Base-by-base conservation (phyloP, 2,329 filamentous ascomycete species). In the Corinectria fuckeliana region DNA sequence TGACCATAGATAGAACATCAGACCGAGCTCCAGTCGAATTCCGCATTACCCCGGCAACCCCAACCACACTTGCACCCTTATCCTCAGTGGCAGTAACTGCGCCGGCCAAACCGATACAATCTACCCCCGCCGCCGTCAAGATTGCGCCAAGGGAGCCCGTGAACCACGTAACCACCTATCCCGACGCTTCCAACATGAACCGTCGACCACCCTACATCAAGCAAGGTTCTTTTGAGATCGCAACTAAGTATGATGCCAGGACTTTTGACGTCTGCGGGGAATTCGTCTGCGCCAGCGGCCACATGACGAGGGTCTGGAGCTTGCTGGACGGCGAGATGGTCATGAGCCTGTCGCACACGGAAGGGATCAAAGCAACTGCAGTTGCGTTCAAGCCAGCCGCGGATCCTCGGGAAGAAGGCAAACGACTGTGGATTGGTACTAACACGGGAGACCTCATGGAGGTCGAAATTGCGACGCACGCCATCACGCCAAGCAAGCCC, bases 381-480 rank as follows among this genome's bases (percentile, higher is more conserved):
- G 80, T 97, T 5, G 85, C 87, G 0, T 99, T 99, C 77, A 96
- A 96, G 72, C 93, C 94, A 3, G 90, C 89, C 1, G 81, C 84
- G 3, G 86, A 90, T 63, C 85, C 94, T 1, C 86, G 92, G 58
- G 88, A 93, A 45, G 94, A 98, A 75, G 94, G 93, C 5, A 84
- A 85, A 53, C 84, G 88, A 13, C 68, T 99, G 21, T 99, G 95
- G 95, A 85, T 98, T 28, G 95, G 95, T 7, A 97, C 90, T 41
- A 96, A 90, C 66, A 82, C 87, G 6, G 95, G 95, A 47, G 95
- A 99, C 63, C 81, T 99, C 36, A 87, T 93, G 72, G 95, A 99
- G 77, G 85, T 96, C 42, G 93, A 99, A 73, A 86, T 98, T 54
- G 79, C 82, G 2, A 88, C 88, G 0, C 89, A 93, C 71, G 86